Percentiles rank a stretch among this genome's conserved stretches.
These are phyloP conservation scores for Fagopyrum tataricum DNA, from an alignment of 148 eudicot species.

Conservation along the genomic window DNA sequence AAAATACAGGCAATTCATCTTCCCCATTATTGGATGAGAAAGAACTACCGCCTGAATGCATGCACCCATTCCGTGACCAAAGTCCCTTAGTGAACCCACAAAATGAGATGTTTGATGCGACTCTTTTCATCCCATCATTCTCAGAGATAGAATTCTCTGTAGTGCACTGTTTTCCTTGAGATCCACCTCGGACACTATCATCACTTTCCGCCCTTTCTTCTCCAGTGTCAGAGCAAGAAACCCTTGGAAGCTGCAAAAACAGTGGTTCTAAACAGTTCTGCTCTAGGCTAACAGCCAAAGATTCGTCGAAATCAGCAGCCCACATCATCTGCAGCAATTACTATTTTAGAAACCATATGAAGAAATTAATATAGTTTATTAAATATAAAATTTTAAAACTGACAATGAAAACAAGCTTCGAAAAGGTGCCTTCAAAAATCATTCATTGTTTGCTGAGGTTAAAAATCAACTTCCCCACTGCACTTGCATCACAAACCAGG, in stretches of 20 bases:
- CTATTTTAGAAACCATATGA: conserved; percentile 14
- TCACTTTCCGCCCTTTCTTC: conserved; percentile 45
- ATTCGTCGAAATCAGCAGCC: conserved; percentile 98
- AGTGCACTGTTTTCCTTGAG: conserved; percentile 34
- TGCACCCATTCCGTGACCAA: conserved; percentile 71
- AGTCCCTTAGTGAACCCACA: conserved; percentile 82
- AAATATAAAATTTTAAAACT: neutral
- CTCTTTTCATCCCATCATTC: conserved; percentile 45
- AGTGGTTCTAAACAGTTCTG: conserved; percentile 74
- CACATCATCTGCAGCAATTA: conserved; percentile 83
- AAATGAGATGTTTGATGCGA: conserved; percentile 46
- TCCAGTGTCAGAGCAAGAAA: conserved; percentile 33
- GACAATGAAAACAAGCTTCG: neutral
- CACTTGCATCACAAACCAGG: neutral
- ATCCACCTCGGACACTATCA: conserved; percentile 35
- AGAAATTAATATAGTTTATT: neutral
- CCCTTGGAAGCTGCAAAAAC: conserved; percentile 54
- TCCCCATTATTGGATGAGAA: conserved; percentile 57
- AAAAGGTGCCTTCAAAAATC: neutral
- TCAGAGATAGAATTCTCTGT: conserved; percentile 40
- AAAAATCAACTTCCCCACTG: neutral
- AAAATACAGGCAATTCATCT: conserved; percentile 81
- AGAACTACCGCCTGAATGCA: conserved; percentile 30
- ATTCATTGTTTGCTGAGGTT: neutral
- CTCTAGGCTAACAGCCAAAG: conserved; percentile 48